These are phyloP conservation scores for Cytidiella melzeri DNA, from an alignment of 768 basidiomycete species.

Conservation along the genomic window DNA sequence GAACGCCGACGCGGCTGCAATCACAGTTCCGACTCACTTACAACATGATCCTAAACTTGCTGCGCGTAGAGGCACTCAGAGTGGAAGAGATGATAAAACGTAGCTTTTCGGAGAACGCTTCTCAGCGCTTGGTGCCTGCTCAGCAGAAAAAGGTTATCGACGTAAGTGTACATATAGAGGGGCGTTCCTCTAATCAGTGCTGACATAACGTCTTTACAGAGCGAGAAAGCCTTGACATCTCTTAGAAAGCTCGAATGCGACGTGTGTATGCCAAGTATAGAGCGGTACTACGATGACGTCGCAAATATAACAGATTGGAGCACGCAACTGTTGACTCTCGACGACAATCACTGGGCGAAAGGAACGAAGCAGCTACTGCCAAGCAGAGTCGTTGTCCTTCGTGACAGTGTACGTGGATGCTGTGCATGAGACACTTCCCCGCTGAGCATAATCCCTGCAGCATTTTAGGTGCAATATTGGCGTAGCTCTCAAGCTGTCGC, in stretches of 20 bases:
- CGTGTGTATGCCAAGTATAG: conserved; percentile 67
- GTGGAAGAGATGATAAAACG: conserved; percentile 99
- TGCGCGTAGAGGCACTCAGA: conserved; percentile 90
- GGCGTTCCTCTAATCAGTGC: too few species aligned
- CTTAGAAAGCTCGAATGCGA: conserved; percentile 64
- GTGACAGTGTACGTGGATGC: conserved; percentile 60
- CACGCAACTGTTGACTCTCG: conserved; percentile 54
- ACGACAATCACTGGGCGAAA: conserved; percentile 43
- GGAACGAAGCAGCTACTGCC: conserved; percentile 57
- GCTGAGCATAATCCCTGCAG: too few species aligned
- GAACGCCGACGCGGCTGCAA: conserved; percentile 84
- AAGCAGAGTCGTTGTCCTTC: conserved; percentile 72
- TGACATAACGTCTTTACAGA: too few species aligned
- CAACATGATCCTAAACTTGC: conserved; percentile 97
- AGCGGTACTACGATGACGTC: conserved; percentile 68
- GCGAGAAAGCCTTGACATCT: conserved; percentile 59
- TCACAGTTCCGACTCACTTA: conserved; percentile 98
- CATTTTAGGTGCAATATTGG: conserved; percentile 70
- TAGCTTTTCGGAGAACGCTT: conserved; percentile 96
- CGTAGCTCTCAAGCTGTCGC: conserved; percentile 60
- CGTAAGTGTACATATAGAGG: conserved; percentile 50
- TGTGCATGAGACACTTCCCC: conserved; percentile 4
- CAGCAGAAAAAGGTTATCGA: conserved; percentile 85
- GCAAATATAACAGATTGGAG: conserved; percentile 57
- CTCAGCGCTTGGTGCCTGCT: conserved; percentile 87